These are phyloP conservation scores for Gamsiella multidivaricata DNA, from an alignment of 192 early-diverging fungal genomes.

Conservation along the genomic window DNA sequence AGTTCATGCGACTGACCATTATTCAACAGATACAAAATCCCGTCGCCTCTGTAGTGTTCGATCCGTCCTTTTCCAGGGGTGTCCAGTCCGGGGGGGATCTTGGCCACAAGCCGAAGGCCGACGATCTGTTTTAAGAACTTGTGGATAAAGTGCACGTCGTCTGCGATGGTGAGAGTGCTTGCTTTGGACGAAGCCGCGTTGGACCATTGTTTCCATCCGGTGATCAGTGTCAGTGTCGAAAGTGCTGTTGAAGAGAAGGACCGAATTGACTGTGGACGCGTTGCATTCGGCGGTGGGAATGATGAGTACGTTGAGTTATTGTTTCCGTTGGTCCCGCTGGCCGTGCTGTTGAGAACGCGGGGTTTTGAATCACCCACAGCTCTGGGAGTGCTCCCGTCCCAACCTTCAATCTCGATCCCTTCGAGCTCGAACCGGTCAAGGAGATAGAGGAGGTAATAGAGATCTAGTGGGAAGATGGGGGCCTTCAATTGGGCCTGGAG, in stretches of 20 bases:
- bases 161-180: constrained; percentile 42
- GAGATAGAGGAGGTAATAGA: constrained; percentile 48
- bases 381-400: constrained; percentile 35
- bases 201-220: constrained; percentile 60
- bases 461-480: constrained; percentile 50
- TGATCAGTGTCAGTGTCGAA: constrained; percentile 55
- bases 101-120: constrained; percentile 54
- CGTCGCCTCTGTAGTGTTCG: constrained; percentile 31
- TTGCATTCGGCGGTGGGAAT: constrained; percentile 28
- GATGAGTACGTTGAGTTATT: constrained; percentile 14
- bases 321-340: background rate
- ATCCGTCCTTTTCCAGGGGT: constrained; percentile 30
- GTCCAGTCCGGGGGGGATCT: constrained; percentile 43
- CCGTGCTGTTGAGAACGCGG: constrained; percentile 19
- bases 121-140: constrained; percentile 55
- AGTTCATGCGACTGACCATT: constrained; percentile 4
- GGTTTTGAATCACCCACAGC: constrained; percentile 41
- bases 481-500: constrained; percentile 45
- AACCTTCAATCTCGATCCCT: constrained; percentile 45
- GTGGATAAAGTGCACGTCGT: constrained; percentile 64
- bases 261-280: constrained; percentile 46
- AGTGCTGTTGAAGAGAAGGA: constrained; percentile 56
- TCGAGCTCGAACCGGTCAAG: constrained; percentile 45
- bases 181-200: constrained; percentile 28
- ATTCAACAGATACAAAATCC: constrained; percentile 20